Evolutionary conservation across 768 basidiomycete genomes (phyloP), one percentile per base, ranked within the genome.

Genomic region (Kwoniella mangroviensis): DNA sequence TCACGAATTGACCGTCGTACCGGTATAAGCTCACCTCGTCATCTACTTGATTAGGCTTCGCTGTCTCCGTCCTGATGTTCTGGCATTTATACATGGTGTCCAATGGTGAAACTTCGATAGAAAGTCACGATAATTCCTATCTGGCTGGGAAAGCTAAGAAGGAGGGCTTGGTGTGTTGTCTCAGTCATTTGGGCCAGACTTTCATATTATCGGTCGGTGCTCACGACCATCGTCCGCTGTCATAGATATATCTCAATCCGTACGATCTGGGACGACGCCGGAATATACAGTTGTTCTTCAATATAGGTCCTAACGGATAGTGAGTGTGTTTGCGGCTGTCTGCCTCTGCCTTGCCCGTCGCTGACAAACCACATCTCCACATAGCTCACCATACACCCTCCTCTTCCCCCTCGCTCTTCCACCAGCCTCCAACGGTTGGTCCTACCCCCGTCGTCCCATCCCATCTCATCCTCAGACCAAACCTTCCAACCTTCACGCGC

Each of bases 211-310:
- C 34, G 34, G 34, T 34, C 1, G 6, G 34, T 34, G 34, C 34
- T 34, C 6, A 34, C 34, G 34, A 34, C 34, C 34, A 34, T 34
- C 34, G 5, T 34, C 34, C 34, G 34, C 34, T 34, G 34, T 7
- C 34, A 34, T 70, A 92, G 92, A 85, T 85, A 1, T 98, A 94
- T 77, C 86, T 93, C 12, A 98, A 98, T 77, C 93, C 91, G 1
- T 99, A 94, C 79, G 92, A 98, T 81, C 84, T 96, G 4, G 96
- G 94, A 88, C 88, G 88, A 26, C 86, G 85, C 77, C 83, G 85
- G 75, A 98, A 99, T 79, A 84, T 98, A 11, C 83, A 87, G 71
- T 81, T 93, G 21, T 97, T 96, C 78, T 96, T 98, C 84, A 98
- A 98, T 75, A 77, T 96, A 40, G 92, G 91, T 11, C 85, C 85